Percentiles rank a stretch among this genome's conserved stretches.
phyloP scores from a whole-genome alignment of 2,329 filamentous ascomycete species.

The Stemphylium lycopersici region DNA sequence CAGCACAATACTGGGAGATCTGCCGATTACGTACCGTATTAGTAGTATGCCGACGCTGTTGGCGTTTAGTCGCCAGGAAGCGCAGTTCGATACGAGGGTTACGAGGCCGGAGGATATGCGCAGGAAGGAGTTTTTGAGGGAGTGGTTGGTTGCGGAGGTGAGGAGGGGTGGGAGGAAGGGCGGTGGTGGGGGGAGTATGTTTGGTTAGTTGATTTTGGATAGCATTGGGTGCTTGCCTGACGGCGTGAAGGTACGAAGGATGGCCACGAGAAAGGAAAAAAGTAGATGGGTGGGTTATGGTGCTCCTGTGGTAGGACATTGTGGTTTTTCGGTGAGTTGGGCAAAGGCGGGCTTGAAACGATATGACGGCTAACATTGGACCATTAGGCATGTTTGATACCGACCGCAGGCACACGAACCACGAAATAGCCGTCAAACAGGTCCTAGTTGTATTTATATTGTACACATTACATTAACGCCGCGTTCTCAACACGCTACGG shows the following conservation, averaged over 20 bases:
- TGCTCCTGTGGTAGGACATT: not conserved
- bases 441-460: too few relatives aligned
- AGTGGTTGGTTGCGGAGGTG: conserved; percentile 58
- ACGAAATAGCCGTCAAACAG: too few relatives aligned
- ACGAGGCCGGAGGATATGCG: conserved; percentile 54
- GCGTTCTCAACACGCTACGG: too few relatives aligned
- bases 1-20: conserved; percentile 50
- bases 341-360: not conserved
- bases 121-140: conserved; percentile 51
- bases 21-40: conserved; percentile 51
- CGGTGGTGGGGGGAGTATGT: conserved; percentile 54
- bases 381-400: too few relatives aligned
- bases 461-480: too few relatives aligned
- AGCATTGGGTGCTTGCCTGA: conserved; percentile 1
- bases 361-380: not conserved
- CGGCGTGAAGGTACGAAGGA: conserved; percentile 5
- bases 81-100: conserved; percentile 56
- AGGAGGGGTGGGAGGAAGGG: conserved; percentile 52
- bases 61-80: conserved; percentile 57
- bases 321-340: not conserved
- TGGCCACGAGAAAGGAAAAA: not conserved
- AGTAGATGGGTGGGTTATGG: not conserved
- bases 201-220: conserved; percentile 31
- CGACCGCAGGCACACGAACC: too few relatives aligned
- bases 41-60: conserved; percentile 56